Base-by-base conservation (phyloP, 768 basidiomycete genomes). In the Naganishia onofrii region DNA sequence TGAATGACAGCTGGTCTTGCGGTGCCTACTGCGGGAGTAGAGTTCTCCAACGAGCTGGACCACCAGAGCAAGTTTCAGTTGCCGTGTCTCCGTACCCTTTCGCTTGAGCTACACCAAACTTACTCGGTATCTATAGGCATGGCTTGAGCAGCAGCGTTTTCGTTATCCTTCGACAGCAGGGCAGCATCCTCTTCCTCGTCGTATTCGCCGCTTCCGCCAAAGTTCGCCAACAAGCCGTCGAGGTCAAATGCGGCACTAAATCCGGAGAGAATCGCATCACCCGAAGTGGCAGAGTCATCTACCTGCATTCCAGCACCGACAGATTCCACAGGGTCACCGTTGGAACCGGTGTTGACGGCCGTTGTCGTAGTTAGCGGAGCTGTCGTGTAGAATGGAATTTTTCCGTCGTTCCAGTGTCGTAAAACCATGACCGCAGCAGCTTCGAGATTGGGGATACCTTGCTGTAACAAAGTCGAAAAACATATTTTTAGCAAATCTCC, bases 401-500 rank as follows among this genome's bases (percentile, higher is more conserved):
- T 95, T 79, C 96, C 93, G 69, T 91, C 87, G 76, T 97, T 97
- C 94, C 95, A 99, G 78, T 99, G 93, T 58, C 84, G 86, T 0
- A 97, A 81, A 28, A 97, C 85, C 17, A 89, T 87, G 36, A 91
- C 88, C 0, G 94, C 92, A 0, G 92, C 86, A 7, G 89, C 84
- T 52, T 89, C 86, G 36, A 94, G 80, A 79, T 97, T 93, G 1
- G 95, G 94, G 0, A 92, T 89, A 57, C 95, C 95, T 34, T 93
- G 93, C 90, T 91, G 73, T 3, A 26, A 65, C 0, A 19, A 19
- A 28, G 2, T 23, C 13, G 29, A 26, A 31, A 13, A 19, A 8
- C 51, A 69, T 53, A 73, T 60, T 32, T n/a, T 34, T 15, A 72
- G 28, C 21, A 44, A 28, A 1, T 21, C n/a, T 28, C 31, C 6